Base-by-base conservation (phyloP, 2,329 filamentous ascomycete species). In the Aspergillus sp. region DNA sequence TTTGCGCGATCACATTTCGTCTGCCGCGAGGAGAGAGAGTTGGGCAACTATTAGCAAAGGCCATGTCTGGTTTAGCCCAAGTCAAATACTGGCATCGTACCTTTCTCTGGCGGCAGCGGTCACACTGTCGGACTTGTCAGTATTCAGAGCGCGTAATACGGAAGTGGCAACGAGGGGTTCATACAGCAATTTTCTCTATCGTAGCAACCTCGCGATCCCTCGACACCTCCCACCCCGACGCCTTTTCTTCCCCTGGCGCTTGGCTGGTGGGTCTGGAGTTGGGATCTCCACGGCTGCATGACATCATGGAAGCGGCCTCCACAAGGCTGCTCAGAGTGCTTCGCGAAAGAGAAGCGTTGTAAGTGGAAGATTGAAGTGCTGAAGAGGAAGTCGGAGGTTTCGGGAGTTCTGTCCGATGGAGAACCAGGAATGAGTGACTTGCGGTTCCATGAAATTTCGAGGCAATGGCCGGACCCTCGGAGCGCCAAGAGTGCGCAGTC, bases 81-180 rank as follows among this genome's bases (percentile, higher is more conserved):
- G 19, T 43, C 28, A 34, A 43, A 48, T 34, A 34, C 1, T 49
- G 6, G 28, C 7, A 15, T 15, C 50, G 3, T 13, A 64, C 61
- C 51, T 64, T 61, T 31, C 61, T 58, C 30, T 61, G 61, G 3
- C 61, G 61, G 47, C 61, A 64, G 23, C 58, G 58, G 46, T 61
- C 54, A 56, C 61, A 64, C 61, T 64, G 34, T 6, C 9, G n/a
- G 6, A 11, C 34, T 13, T 38, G 53, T 61, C 23, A 61, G 53
- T 38, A 49, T 57, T 47, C 19, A 23, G 3, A 15, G n/a, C 0
- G 15, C n/a, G 22, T 49, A 28, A 17, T 56, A 30, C 15, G 3
- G 1, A 3, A 11, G 8, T 7, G 8, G 8, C 31, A 38, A 38
- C 3, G 13, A 11, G 8, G 3, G 11, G 8, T 11, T 5, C 51